Evolutionary conservation across 805 yeast genomes (phyloP).

Genomic region (Isabelozyma gotoi): DNA sequence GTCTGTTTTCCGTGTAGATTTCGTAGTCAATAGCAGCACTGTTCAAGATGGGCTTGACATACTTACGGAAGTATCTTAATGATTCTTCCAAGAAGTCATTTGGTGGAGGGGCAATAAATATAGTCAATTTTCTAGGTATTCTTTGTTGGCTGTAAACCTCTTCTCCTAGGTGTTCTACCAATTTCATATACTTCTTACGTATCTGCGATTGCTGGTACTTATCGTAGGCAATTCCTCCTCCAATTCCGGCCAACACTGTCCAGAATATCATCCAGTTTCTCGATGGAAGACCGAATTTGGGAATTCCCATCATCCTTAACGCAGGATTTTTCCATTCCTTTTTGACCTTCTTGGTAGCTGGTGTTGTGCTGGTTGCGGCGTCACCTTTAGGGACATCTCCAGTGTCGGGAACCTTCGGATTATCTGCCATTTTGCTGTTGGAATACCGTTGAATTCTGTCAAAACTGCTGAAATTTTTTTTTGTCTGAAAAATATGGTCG

Average conservation of each 20-base stretch:
- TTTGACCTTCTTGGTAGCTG: conserved; percentile 15
- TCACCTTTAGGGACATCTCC: background rate
- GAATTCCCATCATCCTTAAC: conserved; percentile 80
- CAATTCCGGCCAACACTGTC: conserved; percentile 59
- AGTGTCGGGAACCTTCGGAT: background rate
- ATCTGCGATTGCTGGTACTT: conserved; percentile 67
- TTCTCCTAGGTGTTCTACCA: conserved; percentile 55
- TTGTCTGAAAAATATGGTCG: no score
- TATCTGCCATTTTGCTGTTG: background rate
- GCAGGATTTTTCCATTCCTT: conserved; percentile 73
- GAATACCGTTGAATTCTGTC: background rate
- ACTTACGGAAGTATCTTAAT: conserved; percentile 69
- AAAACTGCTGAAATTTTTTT: conserved; percentile 1
- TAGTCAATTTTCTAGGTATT: conserved; percentile 71
- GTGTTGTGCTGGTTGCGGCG: no score
- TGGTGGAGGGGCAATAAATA: conserved; percentile 96
- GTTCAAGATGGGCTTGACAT: conserved; percentile 80
- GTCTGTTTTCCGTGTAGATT: conserved; percentile 71
- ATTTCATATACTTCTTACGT: conserved; percentile 61
- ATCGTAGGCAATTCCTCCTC: conserved; percentile 83
- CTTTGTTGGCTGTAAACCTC: conserved; percentile 44
- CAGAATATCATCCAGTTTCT: conserved; percentile 93
- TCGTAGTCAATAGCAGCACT: conserved; percentile 85
- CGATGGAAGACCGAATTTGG: conserved; percentile 74
- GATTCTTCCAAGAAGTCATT: conserved; percentile 81